Evolutionary conservation across 495 filamentous ascomycete genomes (phyloP), one percentile per base, ranked within the genome.

Genomic region (Achaetomiella virescens): DNA sequence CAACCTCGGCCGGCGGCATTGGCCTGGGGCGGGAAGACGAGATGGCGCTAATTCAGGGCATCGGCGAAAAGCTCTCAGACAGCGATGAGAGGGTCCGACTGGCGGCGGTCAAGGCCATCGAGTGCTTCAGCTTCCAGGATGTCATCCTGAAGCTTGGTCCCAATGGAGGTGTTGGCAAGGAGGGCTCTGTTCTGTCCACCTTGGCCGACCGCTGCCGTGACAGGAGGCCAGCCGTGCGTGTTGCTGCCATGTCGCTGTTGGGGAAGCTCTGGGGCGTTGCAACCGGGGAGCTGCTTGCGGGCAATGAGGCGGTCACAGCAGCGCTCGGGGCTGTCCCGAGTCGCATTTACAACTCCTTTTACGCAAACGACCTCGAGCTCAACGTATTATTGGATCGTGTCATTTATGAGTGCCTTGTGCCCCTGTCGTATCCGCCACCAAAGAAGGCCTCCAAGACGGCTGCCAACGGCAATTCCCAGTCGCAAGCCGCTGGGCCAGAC

Each of bases 241-340:
- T 84, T 48, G 91, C 90, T 58, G 91, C 87, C 27, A 96, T 95
- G 84, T 84, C 81, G 35, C 78, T 90, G 27, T 71, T 97, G 12
- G 87, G 83, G 18, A 84, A 85, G 44, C 86, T 96, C 40, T 99
- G 93, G 93, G 93, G 86, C 11, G 90, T 92, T 47, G 92, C 89
- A 1, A 83, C 83, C 18, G 88, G 90, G 20, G 91, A 96, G 57
- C 86, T 99, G 58, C 84, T 88, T 40, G 83, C 84, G 41, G 89
- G 88, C 17, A 86, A 92, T 59, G 90, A 96, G 59, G 72, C 79
- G 8, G 84, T 95, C 15, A 78, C 76, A 6, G 75, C 81, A 21
- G 75, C 90, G 12, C 72, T 99, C 11, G 85, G 85, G 14, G 84
- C 84, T 44, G 88, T 91, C 41, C 92, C 93, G 12, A 85, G 84